These are phyloP conservation scores for Neurospora cerealis DNA, from an alignment of 495 filamentous ascomycete genomes.

Conservation along the genomic window DNA sequence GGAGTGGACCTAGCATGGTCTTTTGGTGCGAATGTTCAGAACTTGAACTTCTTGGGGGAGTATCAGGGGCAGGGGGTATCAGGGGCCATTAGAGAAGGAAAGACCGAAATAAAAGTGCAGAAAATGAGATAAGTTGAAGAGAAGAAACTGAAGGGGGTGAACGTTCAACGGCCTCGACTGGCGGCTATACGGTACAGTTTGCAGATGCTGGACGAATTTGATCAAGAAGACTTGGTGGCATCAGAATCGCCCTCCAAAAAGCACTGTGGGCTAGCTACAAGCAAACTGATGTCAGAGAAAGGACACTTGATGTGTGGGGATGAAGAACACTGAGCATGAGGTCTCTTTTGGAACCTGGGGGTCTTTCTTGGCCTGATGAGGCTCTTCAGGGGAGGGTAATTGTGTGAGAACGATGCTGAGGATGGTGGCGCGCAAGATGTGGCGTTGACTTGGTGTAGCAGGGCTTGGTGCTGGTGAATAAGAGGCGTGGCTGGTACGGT, in stretches of 20 bases:
- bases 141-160: neutral
- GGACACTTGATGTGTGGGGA: neutral
- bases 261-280: neutral
- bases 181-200: neutral
- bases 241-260: neutral
- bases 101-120: neutral
- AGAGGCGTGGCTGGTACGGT: neutral
- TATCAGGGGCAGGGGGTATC: neutral
- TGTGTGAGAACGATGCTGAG: neutral
- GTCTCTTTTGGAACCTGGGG: neutral
- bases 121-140: neutral
- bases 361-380: neutral
- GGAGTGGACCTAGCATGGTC: no score
- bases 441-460: neutral
- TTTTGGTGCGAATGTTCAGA: no score
- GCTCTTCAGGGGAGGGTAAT: neutral
- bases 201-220: neutral
- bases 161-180: neutral
- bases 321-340: neutral
- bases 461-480: neutral
- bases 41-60: no score
- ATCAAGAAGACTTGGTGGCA: neutral
- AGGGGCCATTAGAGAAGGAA: neutral
- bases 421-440: neutral
- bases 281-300: neutral